These are phyloP conservation scores for Fusarium protoensiforme DNA, from an alignment of 2,329 filamentous ascomycete species.

Conservation along the genomic window DNA sequence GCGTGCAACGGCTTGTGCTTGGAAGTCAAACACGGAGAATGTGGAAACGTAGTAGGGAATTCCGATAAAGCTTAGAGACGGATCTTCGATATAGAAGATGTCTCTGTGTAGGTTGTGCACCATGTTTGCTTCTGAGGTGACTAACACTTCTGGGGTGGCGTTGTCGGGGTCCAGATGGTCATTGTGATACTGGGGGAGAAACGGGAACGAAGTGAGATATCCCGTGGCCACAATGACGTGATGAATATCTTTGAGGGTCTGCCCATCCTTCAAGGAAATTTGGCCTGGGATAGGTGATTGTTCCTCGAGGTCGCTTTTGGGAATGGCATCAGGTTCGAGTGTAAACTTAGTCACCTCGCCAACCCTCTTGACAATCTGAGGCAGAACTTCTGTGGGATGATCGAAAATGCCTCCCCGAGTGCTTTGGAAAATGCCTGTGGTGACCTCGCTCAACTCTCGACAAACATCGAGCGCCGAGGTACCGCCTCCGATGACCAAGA, in stretches of 20 bases:
- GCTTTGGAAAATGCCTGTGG: conserved; percentile 58
- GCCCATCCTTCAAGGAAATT: conserved; percentile 64
- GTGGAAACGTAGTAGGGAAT: conserved; percentile 74
- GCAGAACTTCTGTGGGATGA: conserved; percentile 63
- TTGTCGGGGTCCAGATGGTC: conserved; percentile 52
- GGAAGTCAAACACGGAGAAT: conserved; percentile 76
- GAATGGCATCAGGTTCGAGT: conserved; percentile 41
- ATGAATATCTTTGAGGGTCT: conserved; percentile 65
- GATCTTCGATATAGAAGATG: conserved; percentile 77
- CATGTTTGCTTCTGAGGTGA: conserved; percentile 70
- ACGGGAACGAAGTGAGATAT: conserved; percentile 75
- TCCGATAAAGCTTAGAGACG: conserved; percentile 71
- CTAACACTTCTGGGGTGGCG: conserved; percentile 64
- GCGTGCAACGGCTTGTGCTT: conserved; percentile 69
- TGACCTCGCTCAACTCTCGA: conserved; percentile 50
- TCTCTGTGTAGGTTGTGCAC: conserved; percentile 76
- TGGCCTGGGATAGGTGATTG: background rate
- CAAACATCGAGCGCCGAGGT: conserved; percentile 56
- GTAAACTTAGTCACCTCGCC: conserved; percentile 60
- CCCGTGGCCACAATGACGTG: conserved; percentile 74
- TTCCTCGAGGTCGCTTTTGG: conserved; percentile 56
- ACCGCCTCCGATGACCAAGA: conserved; percentile 64
- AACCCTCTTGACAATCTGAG: conserved; percentile 62
- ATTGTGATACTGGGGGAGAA: conserved; percentile 62
- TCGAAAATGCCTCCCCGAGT: conserved; percentile 69